Evolutionary conservation across 2,329 filamentous ascomycete genomes (phyloP), one percentile per base, ranked within the genome.

Genomic region (Microdochium trichocladiopsis): DNA sequence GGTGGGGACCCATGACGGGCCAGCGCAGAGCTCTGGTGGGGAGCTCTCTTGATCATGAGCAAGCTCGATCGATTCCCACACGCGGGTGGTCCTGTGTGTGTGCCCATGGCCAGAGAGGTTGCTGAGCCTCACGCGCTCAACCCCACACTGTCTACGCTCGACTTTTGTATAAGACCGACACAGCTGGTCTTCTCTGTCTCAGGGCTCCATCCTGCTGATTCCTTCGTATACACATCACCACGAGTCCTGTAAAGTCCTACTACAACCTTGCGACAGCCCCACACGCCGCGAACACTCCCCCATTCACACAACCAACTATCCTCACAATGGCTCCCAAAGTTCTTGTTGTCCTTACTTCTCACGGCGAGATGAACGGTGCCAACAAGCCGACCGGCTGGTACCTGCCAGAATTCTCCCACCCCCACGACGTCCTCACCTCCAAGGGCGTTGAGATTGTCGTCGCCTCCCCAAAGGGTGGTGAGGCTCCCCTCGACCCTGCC

Each of bases 291-390:
- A n/a, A n/a, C n/a, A n/a, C n/a, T n/a, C n/a, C n/a, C 28, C 5
- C 36, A 41, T 5, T 47, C 14, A 25, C 25, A 25, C 16, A 12
- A 51, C 21, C 31, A 24, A 56, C 10, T 25, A 48, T 22, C 12
- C 11, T 21, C 49, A 63, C 28, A 53, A 79, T 79, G 75, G 70
- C 74, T 33, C 75, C 72, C 60, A 87, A 86, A 66, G 71, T 90
- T 57, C 84, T 90, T 71, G 71, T 89, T 66, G 81, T 90, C 53
- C 80, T 90, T 56, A 87, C 83, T 57, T 89, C 84, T 55, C 75
- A 80, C 65, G 68, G 65, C 63, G 68, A 72, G 66, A 74, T 82
- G 48, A 71, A 71, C 59, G 64, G 70, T 59, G 72, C 74, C 47
- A 73, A 73, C 61, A 72, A 72, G 61, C 77, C 78, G 10, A 88